phyloP scores from a whole-genome alignment of 176 grass and related monocot species.

The Juncus inflexus region DNA sequence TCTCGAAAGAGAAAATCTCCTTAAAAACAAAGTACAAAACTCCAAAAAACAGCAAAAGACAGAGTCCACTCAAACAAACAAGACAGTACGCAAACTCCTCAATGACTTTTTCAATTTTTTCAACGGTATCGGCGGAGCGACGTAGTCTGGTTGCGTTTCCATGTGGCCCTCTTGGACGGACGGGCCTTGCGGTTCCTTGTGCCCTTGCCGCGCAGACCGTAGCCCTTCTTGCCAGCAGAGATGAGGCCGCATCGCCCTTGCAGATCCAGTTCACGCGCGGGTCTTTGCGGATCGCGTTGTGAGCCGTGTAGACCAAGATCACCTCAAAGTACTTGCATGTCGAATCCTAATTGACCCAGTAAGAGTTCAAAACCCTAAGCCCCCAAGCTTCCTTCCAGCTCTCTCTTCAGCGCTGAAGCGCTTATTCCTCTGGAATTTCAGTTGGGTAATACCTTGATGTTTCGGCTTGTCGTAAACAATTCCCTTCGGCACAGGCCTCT shows the following conservation, averaged over 20 bases:
- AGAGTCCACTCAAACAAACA: too few species aligned
- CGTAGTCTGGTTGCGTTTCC: constrained; percentile 77
- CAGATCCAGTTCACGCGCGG: constrained; percentile 87
- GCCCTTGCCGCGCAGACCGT: constrained; percentile 82
- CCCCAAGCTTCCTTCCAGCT: constrained; percentile 75
- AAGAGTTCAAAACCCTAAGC: constrained; percentile 89
- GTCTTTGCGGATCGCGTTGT: constrained; percentile 61
- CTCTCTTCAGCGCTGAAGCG: constrained; percentile 88
- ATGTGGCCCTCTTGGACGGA: constrained; percentile 71
- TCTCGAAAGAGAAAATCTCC: too few species aligned
- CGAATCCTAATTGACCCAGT: constrained; percentile 62
- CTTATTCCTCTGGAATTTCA: constrained; percentile 97
- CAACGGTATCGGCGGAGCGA: constrained; percentile 83
- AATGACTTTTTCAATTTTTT: not conserved
- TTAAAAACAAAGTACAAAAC: too few species aligned
- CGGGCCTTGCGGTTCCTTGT: constrained; percentile 50
- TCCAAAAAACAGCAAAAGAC: too few species aligned
- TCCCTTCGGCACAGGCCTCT: constrained; percentile 58
- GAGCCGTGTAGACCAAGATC: constrained; percentile 58
- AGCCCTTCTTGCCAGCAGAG: constrained; percentile 80
- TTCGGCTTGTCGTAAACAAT: constrained; percentile 87
- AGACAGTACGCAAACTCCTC: too few species aligned
- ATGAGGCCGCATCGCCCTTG: constrained; percentile 71
- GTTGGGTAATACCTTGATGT: constrained; percentile 85
- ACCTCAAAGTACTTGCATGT: constrained; percentile 33